Percentiles rank a stretch among this genome's conserved stretches.
phyloP scores from a whole-genome alignment of 805 yeast genomes.

The Deakozyma indianensis region DNA sequence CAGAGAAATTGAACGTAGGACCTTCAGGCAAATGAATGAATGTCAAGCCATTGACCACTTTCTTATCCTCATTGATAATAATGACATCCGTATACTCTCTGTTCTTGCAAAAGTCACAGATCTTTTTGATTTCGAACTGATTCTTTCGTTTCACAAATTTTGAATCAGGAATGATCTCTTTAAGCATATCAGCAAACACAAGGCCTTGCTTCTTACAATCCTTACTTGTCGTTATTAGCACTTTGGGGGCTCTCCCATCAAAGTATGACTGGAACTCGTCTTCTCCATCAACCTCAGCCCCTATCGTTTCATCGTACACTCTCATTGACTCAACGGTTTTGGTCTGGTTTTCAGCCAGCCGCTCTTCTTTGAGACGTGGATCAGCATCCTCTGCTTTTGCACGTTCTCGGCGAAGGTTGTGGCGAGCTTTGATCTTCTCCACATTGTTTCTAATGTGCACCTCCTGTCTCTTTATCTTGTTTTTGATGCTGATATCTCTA shows the following conservation, averaged over 20 bases:
- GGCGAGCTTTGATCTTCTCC: slow-evolving; percentile 62
- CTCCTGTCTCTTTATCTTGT: slow-evolving; percentile 70
- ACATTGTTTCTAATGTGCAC: slow-evolving; percentile 60
- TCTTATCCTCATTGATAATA: slow-evolving; percentile 88
- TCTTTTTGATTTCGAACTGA: slow-evolving; percentile 73
- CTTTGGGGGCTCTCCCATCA: slow-evolving; percentile 56
- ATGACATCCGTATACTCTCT: slow-evolving; percentile 79
- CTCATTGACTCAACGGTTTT: slow-evolving; percentile 74
- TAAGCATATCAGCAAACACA: slow-evolving; percentile 73
- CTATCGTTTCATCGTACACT: slow-evolving; percentile 74
- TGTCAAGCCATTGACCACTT: slow-evolving; percentile 80
- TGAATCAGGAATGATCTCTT: slow-evolving; percentile 74
- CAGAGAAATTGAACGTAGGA: slow-evolving; percentile 84
- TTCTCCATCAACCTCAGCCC: slow-evolving; percentile 27
- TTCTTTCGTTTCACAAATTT: slow-evolving; percentile 79
- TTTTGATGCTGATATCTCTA: slow-evolving; percentile 47
- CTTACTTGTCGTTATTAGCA: slow-evolving; percentile 78
- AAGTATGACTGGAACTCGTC: slow-evolving; percentile 48
- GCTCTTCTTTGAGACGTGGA: slow-evolving; percentile 68
- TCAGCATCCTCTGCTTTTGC: slow-evolving; percentile 78
- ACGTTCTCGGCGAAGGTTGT: slow-evolving; percentile 60
- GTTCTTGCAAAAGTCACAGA: slow-evolving; percentile 68
- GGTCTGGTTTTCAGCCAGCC: slow-evolving; percentile 66
- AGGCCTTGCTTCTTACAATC: slow-evolving; percentile 77
- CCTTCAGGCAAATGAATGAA: slow-evolving; percentile 91